phyloP scores from a whole-genome alignment of 169 alveolate genomes.

The Eimeria tenella region DNA sequence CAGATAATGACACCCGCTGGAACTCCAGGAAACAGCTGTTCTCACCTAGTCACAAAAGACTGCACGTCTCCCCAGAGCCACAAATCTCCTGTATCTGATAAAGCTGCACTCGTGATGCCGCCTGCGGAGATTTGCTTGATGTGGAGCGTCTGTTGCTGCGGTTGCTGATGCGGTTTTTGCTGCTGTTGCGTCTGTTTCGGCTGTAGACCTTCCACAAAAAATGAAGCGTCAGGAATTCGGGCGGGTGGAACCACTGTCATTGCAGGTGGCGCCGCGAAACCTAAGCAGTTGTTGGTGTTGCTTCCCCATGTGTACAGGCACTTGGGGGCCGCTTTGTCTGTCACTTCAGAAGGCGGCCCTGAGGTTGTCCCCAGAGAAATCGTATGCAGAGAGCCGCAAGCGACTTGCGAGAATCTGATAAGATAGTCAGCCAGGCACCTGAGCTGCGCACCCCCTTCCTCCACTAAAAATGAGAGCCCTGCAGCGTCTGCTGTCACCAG shows the following conservation, averaged over 20 bases:
- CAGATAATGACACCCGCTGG: background rate
- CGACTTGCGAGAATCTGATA: slow-evolving; percentile 48
- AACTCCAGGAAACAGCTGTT: background rate
- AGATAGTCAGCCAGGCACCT: background rate
- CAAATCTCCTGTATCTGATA: slow-evolving; percentile 20
- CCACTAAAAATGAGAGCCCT: background rate
- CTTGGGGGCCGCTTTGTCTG: background rate
- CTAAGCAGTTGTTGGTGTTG: slow-evolving; percentile 70
- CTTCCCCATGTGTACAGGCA: slow-evolving; percentile 66
- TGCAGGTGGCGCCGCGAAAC: slow-evolving; percentile 36
- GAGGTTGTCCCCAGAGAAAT: slow-evolving; percentile 16
- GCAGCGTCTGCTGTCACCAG: slow-evolving; percentile 23
- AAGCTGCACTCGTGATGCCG: slow-evolving; percentile 55
- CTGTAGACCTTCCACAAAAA: background rate
- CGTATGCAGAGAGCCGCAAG: slow-evolving; percentile 75
- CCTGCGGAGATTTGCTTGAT: slow-evolving; percentile 71
- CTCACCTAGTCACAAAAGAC: slow-evolving; percentile 21
- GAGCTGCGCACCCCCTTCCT: background rate
- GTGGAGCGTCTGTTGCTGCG: slow-evolving; percentile 45
- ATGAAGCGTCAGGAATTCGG: background rate
- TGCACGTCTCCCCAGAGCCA: slow-evolving; percentile 64
- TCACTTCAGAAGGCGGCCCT: background rate
- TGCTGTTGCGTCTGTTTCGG: slow-evolving; percentile 11
- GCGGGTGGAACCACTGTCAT: slow-evolving; percentile 26
- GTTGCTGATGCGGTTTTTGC: slow-evolving; percentile 24